A percentile compares a stretch with the other conserved stretches of the same genome.
phyloP scores from a whole-genome alignment of 2,329 filamentous ascomycete species.

The Trichoderma gracile region DNA sequence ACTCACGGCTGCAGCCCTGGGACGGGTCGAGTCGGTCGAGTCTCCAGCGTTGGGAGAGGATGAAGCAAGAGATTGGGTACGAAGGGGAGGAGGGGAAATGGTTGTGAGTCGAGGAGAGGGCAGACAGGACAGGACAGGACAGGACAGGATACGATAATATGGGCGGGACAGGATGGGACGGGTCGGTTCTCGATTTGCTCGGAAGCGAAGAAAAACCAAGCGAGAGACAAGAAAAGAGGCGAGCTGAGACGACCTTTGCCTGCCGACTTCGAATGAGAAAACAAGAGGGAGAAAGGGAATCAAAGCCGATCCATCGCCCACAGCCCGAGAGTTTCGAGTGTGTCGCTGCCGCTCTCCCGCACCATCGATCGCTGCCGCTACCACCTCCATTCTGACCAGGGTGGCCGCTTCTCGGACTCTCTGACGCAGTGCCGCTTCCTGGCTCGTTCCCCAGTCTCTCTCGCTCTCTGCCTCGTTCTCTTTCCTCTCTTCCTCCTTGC shows the following conservation, averaged over 20 bases:
- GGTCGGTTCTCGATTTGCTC: background rate
- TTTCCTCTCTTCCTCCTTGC: slow-evolving; percentile 1
- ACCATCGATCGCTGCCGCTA: slow-evolving; percentile 11
- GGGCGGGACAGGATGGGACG: background rate
- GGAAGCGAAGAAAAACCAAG: background rate
- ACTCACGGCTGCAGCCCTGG: slow-evolving; percentile 15
- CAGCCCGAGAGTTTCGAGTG: background rate
- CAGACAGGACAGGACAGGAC: background rate
- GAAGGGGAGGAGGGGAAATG: background rate
- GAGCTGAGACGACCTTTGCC: background rate
- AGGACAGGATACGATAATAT: background rate
- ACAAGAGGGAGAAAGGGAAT: background rate
- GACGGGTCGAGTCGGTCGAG: background rate
- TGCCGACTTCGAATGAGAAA: background rate
- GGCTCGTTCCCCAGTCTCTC: background rate
- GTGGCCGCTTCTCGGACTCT: background rate
- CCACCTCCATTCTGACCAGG: slow-evolving; percentile 1
- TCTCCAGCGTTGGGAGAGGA: slow-evolving; percentile 18
- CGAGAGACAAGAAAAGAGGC: background rate
- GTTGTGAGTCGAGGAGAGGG: background rate
- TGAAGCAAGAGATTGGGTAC: slow-evolving; percentile 11
- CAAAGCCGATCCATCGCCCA: slow-evolving; percentile 5
- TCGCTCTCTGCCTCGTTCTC: background rate
- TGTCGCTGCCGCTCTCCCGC: slow-evolving; percentile 14
- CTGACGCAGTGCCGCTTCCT: slow-evolving; percentile 2